Percentiles rank a stretch among this genome's conserved stretches.
Evolutionary conservation across 371 early-diverging fungal genomes (phyloP).

Genomic region (Rhizopus stolonifer): DNA sequence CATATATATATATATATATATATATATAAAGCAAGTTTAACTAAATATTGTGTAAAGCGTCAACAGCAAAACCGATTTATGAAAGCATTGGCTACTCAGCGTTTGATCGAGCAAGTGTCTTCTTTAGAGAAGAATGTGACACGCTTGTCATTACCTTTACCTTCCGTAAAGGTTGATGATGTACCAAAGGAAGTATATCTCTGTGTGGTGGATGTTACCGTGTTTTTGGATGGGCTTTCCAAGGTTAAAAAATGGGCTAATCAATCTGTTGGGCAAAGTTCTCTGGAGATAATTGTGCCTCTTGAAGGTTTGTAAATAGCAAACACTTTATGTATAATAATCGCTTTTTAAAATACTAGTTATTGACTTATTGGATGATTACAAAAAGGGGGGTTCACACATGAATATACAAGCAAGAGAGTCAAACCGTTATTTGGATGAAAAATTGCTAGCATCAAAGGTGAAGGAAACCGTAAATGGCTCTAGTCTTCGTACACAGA

Average conservation of each 20-base stretch:
- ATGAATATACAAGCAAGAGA: slow-evolving; percentile 69
- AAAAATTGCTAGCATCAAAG: slow-evolving; percentile 31
- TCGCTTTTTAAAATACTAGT: too few relatives aligned
- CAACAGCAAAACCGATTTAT: slow-evolving; percentile 57
- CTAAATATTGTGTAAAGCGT: slow-evolving; percentile 29
- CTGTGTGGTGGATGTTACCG: slow-evolving; percentile 54
- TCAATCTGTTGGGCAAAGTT: slow-evolving; percentile 24
- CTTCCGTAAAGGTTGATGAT: slow-evolving; percentile 12
- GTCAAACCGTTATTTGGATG: slow-evolving; percentile 77
- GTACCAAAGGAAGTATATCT: slow-evolving; percentile 27
- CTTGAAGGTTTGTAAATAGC: slow-evolving; percentile 55
- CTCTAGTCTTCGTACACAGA: slow-evolving; percentile 46
- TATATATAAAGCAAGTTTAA: not conserved
- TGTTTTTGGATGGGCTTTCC: slow-evolving; percentile 49
- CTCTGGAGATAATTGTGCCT: slow-evolving; percentile 60
- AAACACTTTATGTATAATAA: too few relatives aligned
- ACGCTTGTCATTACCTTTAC: slow-evolving; percentile 24
- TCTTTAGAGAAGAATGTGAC: slow-evolving; percentile 56
- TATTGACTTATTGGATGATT: slow-evolving; percentile 66
- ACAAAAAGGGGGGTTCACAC: slow-evolving; percentile 68
- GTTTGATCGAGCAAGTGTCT: slow-evolving; percentile 63
- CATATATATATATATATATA: not conserved
- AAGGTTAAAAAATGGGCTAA: slow-evolving; percentile 57
- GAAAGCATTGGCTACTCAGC: slow-evolving; percentile 65
- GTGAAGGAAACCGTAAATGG: slow-evolving; percentile 9